phyloP scores from a whole-genome alignment of 768 basidiomycete genomes.

The Kwoniella newhampshirensis region DNA sequence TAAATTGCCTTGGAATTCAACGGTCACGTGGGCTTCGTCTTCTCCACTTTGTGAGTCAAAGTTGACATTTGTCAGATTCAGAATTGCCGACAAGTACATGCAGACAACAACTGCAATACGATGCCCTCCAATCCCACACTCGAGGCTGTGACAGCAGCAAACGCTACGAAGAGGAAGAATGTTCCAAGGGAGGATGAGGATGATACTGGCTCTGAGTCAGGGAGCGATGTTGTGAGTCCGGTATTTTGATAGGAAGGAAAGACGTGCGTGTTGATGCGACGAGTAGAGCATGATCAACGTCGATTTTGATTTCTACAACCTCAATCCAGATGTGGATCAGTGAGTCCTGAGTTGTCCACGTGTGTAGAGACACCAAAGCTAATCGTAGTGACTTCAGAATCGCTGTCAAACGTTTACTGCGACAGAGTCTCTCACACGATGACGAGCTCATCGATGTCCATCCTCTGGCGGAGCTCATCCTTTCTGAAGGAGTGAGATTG shows the following conservation, averaged over 20 bases:
- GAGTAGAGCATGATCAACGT: conserved; percentile 70
- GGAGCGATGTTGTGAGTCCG: conserved; percentile 50
- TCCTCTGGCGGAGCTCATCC: conserved; percentile 74
- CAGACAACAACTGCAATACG: background rate
- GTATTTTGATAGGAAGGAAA: background rate
- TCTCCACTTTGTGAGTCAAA: background rate
- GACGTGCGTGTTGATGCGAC: background rate
- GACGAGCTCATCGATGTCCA: conserved; percentile 69
- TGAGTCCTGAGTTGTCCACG: conserved; percentile 20
- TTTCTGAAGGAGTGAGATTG: conserved; percentile 63
- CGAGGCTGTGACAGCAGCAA: conserved; percentile 27
- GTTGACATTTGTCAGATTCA: no score
- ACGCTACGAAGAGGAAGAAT: conserved; percentile 43
- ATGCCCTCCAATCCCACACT: conserved; percentile 14
- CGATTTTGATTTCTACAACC: conserved; percentile 91
- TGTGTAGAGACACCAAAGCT: background rate
- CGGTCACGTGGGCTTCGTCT: no score
- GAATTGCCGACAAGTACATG: background rate
- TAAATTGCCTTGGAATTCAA: background rate
- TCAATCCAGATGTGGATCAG: conserved; percentile 82
- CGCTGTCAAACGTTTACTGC: conserved; percentile 60
- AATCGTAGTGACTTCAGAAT: conserved; percentile 30
- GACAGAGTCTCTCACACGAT: conserved; percentile 70
- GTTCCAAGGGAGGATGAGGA: conserved; percentile 46
- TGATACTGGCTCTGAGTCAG: conserved; percentile 41